These are phyloP conservation scores for Fusarium pseudocircinatum DNA, from an alignment of 2,329 filamentous ascomycete species.

Conservation along the genomic window DNA sequence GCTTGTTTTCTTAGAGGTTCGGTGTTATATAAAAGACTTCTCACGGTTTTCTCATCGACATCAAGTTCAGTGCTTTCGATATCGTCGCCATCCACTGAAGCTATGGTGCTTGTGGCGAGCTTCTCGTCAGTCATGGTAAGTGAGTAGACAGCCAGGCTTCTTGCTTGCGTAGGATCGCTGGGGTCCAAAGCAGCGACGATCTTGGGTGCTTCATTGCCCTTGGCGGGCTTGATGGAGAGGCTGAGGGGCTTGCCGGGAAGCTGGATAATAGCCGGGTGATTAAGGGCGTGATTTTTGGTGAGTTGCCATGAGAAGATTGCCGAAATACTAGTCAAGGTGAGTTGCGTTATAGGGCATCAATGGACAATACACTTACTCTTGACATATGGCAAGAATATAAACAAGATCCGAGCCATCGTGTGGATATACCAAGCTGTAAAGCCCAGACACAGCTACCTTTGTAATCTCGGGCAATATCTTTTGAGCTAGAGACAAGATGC, in stretches of 20 bases:
- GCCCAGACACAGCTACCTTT: conserved; percentile 60
- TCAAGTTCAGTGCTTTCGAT: conserved; percentile 47
- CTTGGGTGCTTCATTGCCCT: conserved; percentile 35
- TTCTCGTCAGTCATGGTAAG: conserved; percentile 47
- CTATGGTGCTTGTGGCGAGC: conserved; percentile 44
- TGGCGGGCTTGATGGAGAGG: conserved; percentile 46
- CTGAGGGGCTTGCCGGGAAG: conserved; percentile 74
- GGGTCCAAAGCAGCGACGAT: conserved; percentile 56
- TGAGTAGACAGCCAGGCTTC: conserved; percentile 46
- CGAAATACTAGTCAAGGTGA: conserved; percentile 56
- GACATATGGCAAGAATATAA: conserved; percentile 62
- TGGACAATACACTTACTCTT: conserved; percentile 60
- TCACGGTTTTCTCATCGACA: conserved; percentile 51
- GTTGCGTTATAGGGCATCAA: not conserved
- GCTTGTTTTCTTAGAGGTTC: conserved; percentile 60
- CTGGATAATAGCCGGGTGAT: conserved; percentile 57
- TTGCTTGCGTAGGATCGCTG: conserved; percentile 39
- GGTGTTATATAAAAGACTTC: conserved; percentile 56
- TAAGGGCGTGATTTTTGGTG: conserved; percentile 57
- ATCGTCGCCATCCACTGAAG: conserved; percentile 37
- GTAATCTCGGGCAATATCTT: conserved; percentile 48
- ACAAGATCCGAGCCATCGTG: conserved; percentile 41
- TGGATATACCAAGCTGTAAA: conserved; percentile 50
- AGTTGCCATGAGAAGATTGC: conserved; percentile 75
- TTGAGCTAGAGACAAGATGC: conserved; percentile 58